Evolutionary conservation across 2,329 filamentous ascomycete species (phyloP).

Genomic region (Graphilbum fragrans): DNA sequence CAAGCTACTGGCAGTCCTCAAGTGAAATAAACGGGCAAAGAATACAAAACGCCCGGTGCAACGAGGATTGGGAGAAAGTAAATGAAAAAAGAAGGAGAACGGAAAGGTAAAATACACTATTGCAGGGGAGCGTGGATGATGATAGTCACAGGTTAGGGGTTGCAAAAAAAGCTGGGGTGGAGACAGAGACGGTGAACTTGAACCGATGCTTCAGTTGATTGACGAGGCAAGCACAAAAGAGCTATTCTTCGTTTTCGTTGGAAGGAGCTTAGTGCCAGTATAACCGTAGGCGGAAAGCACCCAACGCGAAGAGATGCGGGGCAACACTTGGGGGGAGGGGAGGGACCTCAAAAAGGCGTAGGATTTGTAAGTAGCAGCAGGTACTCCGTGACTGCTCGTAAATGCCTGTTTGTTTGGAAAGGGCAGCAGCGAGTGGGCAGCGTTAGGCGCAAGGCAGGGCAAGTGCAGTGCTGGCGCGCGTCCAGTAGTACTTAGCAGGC

Average conservation of each 20-base stretch:
- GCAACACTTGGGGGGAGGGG: background rate
- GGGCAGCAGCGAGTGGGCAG: too few species aligned
- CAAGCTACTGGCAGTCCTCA: too few species aligned
- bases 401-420: too few species aligned
- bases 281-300: background rate
- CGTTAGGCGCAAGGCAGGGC: too few species aligned
- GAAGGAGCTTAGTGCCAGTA: slow-evolving; percentile 2
- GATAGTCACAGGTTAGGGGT: background rate
- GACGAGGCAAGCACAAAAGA: background rate
- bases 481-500: background rate
- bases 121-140: too few species aligned
- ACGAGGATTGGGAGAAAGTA: too few species aligned
- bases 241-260: background rate
- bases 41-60: too few species aligned
- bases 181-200: background rate
- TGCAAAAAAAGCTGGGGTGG: background rate
- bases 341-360: background rate
- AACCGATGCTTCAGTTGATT: too few species aligned
- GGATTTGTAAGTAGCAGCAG: background rate
- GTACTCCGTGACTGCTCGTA: background rate
- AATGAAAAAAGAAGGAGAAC: background rate
- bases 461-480: background rate
- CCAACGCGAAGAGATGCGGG: background rate
- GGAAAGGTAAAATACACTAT: too few species aligned
- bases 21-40: too few species aligned